These are phyloP conservation scores for Arthrocladium fulminans DNA, from an alignment of 2,329 filamentous ascomycete genomes.

Conservation along the genomic window DNA sequence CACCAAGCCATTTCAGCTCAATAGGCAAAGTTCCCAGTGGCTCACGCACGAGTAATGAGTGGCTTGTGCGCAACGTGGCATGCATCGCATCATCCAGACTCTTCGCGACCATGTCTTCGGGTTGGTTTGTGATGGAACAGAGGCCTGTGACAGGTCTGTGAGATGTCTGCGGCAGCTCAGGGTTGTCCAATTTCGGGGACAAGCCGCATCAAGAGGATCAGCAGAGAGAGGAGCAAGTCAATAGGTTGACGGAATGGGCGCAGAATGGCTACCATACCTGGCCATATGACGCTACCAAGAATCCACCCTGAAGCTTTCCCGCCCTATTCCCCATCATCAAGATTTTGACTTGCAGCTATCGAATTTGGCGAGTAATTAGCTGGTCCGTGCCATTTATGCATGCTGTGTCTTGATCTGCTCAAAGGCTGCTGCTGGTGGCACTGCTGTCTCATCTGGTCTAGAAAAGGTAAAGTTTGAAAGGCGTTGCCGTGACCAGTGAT, in stretches of 20 bases:
- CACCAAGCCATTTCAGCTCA: background rate
- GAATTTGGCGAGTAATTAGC: background rate
- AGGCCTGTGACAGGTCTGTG: background rate
- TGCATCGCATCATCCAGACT: background rate
- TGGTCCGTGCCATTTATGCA: background rate
- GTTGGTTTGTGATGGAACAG: background rate
- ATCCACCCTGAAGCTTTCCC: background rate
- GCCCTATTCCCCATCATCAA: background rate
- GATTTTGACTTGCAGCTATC: conserved; percentile 3
- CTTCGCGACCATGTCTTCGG: background rate
- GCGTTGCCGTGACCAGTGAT: background rate
- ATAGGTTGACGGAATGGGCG: background rate
- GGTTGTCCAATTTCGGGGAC: background rate
- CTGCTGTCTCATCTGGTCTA: too few relatives aligned
- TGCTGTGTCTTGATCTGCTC: background rate
- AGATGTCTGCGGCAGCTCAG: background rate
- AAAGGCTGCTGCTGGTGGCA: background rate
- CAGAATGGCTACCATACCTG: background rate
- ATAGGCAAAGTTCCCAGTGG: background rate
- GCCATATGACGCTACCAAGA: background rate
- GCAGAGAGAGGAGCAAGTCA: background rate
- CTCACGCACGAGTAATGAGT: background rate
- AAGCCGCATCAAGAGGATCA: background rate
- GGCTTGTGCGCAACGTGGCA: background rate
- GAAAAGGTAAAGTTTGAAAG: too few relatives aligned